Percentiles rank a stretch among this genome's conserved stretches.
phyloP scores from a whole-genome alignment of 768 basidiomycete species.

The Sarcomyxa edulis region DNA sequence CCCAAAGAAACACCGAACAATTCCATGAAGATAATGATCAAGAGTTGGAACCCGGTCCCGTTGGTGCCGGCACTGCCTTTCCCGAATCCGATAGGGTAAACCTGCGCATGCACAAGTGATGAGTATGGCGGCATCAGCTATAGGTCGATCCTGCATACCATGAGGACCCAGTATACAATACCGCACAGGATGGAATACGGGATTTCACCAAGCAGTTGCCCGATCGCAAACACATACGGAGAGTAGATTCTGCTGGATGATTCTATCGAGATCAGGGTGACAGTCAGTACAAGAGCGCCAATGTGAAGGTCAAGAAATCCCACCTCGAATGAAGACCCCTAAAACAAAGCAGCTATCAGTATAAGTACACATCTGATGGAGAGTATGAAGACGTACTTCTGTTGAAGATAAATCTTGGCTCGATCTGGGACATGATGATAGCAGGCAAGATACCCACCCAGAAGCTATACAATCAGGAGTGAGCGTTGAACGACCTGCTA shows the following conservation, averaged over 20 bases:
- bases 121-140: neutral
- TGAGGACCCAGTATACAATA: slow-evolving; percentile 68
- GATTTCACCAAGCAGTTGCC: slow-evolving; percentile 77
- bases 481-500: neutral
- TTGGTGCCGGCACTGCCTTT: slow-evolving; percentile 53
- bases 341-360: slow-evolving; percentile 1
- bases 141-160: slow-evolving; percentile 34
- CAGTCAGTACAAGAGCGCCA: slow-evolving; percentile 9
- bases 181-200: slow-evolving; percentile 72
- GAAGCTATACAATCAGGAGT: slow-evolving; percentile 34
- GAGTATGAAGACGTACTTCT: slow-evolving; percentile 28
- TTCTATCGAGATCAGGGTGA: slow-evolving; percentile 33
- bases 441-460: slow-evolving; percentile 66
- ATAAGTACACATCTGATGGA: neutral
- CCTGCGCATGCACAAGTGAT: slow-evolving; percentile 16
- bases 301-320: slow-evolving; percentile 7
- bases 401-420: slow-evolving; percentile 78
- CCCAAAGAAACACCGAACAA: slow-evolving; percentile 62
- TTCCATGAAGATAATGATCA: slow-evolving; percentile 68
- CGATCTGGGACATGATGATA: slow-evolving; percentile 74
- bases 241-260: slow-evolving; percentile 84
- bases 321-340: slow-evolving; percentile 37
- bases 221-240: slow-evolving; percentile 78
- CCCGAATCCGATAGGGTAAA: slow-evolving; percentile 66
- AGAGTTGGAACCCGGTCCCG: slow-evolving; percentile 68